phyloP scores from a whole-genome alignment of 2,329 filamentous ascomycete species.

The Hymenoscyphus linearis region DNA sequence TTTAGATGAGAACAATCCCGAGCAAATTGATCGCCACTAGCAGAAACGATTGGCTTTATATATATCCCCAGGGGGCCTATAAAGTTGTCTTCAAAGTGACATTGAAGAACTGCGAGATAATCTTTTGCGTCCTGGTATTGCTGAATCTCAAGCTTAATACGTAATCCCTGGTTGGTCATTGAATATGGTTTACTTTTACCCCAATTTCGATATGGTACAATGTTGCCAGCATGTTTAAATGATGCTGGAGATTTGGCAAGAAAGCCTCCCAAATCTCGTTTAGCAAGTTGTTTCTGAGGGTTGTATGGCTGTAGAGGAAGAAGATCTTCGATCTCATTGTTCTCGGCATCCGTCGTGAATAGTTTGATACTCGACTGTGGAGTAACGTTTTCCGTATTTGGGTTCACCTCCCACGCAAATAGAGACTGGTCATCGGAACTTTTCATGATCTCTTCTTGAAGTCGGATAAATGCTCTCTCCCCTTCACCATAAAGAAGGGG shows the following conservation, averaged over 20 bases:
- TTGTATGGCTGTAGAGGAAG: background rate
- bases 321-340: background rate
- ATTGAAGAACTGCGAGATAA: constrained; percentile 7
- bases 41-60: constrained; percentile 3
- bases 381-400: background rate
- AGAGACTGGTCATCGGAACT: constrained; percentile 34
- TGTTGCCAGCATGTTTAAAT: constrained; percentile 7
- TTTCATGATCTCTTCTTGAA: constrained; percentile 36
- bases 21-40: constrained; percentile 9
- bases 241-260: constrained; percentile 9
- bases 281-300: background rate
- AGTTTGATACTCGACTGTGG: background rate
- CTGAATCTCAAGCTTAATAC: constrained; percentile 2
- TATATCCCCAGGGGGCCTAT: constrained; percentile 5
- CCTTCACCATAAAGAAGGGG: constrained; percentile 39
- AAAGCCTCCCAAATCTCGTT: constrained; percentile 4
- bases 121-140: background rate
- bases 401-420: constrained; percentile 25
- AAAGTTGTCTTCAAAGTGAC: constrained; percentile 6
- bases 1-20: background rate
- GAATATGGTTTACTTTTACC: constrained; percentile 8
- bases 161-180: constrained; percentile 12
- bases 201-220: constrained; percentile 11
- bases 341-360: background rate
- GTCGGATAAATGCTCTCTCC: constrained; percentile 27